Conservation (phyloP, 192 early-diverging fungal genomes). For the Coemansia biformis region DNA sequence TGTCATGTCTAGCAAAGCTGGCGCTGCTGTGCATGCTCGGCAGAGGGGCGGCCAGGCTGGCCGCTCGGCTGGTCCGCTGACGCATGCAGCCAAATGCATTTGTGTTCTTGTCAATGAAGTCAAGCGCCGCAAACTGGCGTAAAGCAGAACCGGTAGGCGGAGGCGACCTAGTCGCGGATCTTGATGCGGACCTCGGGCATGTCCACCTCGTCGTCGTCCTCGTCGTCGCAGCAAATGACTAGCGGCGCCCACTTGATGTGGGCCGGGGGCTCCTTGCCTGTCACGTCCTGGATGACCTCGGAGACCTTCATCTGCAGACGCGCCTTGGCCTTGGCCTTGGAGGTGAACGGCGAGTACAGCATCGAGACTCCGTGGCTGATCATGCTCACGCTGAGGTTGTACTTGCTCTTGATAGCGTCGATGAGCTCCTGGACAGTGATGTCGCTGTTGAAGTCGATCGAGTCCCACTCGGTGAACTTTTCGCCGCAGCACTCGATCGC, state of each 20-base stretch:
- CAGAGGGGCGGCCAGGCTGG: no score
- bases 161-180: constrained; percentile 29
- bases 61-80: no score
- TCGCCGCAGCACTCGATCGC: constrained; percentile 81
- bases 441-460: constrained; percentile 80
- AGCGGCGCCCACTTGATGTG: constrained; percentile 84
- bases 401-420: constrained; percentile 72
- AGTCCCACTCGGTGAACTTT: constrained; percentile 93
- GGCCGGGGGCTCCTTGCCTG: constrained; percentile 79
- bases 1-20: constrained; percentile 5
- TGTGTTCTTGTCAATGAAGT: not conserved
- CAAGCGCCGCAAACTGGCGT: not conserved
- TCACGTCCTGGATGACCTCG: constrained; percentile 69
- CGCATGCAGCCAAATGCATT: no score
- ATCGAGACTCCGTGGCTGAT: constrained; percentile 85
- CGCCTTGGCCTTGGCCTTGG: constrained; percentile 79
- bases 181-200: constrained; percentile 48
- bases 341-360: constrained; percentile 88
- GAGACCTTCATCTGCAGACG: constrained; percentile 77
- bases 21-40: no score
- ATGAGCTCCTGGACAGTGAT: constrained; percentile 87
- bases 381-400: constrained; percentile 89
- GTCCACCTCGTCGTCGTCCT: constrained; percentile 84
- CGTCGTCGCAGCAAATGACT: constrained; percentile 84
- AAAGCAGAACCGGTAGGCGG: not conserved